Evolutionary conservation across 495 filamentous ascomycete genomes (phyloP), one percentile per base, ranked within the genome.

Genomic region (Clohesyomyces aquaticus): DNA sequence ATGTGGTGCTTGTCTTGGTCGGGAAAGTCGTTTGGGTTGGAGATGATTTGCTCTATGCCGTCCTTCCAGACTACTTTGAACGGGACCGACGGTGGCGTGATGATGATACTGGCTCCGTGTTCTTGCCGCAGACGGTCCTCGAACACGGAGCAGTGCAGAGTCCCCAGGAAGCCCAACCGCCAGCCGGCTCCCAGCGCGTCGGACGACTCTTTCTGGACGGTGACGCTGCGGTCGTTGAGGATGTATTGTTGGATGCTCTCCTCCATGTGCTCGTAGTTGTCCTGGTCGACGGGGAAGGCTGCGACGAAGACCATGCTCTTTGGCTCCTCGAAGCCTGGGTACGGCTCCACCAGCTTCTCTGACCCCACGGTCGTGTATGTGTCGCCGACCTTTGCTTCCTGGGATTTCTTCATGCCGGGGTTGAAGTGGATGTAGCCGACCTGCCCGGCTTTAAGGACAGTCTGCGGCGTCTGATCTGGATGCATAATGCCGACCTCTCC

Each of bases 241-340:
- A 93, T 85, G 25, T 97, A 81, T 72, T 98, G 94, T 52, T 91
- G 88, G 71, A 98, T 96, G 71, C 91, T 96, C 73, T 98, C 94
- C 65, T 95, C 91, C 11, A 98, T 78, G 71, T 93, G 90, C 61
- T 81, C 82, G 71, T 96, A 93, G 74, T 94, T 88, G 71, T 85
- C 79, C 61, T 95, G 91, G 74, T 98, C 93, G 0, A 90, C 87
- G 0, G 94, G 94, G 67, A 95, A 98, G 0, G 95, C 94, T 4
- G 93, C 92, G 11, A 98, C 94, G 71, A 98, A 98, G 22, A 97
- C 94, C 94, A 98, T 98, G 1, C 93, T 87, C 75, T 98, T 96
- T 6, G 94, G 94, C 72, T 98, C 95, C 75, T 96, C 94, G 64
- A 98, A 98, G 0, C 94, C 95, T 0, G 91, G 91, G 58, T 92